phyloP scores from a whole-genome alignment of 352 stramenopile species.

The Phytophthora cactorum region DNA sequence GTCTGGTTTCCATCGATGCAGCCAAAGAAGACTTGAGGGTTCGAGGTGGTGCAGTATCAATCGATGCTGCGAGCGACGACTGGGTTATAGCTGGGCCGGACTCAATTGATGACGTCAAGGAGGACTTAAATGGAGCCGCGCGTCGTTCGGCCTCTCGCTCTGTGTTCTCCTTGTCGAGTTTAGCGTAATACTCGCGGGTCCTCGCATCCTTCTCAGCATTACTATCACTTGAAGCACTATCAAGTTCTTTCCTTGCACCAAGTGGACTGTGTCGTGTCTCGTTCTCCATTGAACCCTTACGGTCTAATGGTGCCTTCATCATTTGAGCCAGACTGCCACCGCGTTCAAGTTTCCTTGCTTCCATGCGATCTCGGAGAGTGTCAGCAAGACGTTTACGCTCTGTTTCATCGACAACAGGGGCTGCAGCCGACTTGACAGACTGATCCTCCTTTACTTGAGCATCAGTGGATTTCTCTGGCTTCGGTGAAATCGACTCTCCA shows the following conservation, averaged over 20 bases:
- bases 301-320: constrained; percentile 35
- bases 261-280: constrained; percentile 16
- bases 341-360: constrained; percentile 46
- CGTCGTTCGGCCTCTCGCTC: constrained; percentile 48
- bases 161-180: constrained; percentile 60
- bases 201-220: constrained; percentile 52
- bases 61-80: constrained; percentile 27
- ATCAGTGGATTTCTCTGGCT: constrained; percentile 19
- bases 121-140: constrained; percentile 59
- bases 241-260: constrained; percentile 24
- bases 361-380: constrained; percentile 48
- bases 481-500: constrained; percentile 27
- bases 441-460: constrained; percentile 28
- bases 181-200: constrained; percentile 60
- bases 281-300: constrained; percentile 28
- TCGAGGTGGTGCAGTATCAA: constrained; percentile 18
- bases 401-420: constrained; percentile 34
- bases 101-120: constrained; percentile 46
- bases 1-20: constrained; percentile 19
- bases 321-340: constrained; percentile 45
- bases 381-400: constrained; percentile 48
- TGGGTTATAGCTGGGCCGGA: constrained; percentile 20
- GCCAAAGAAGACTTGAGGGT: constrained; percentile 24
- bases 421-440: constrained; percentile 8
- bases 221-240: constrained; percentile 18